Base-by-base conservation (phyloP, 2,329 filamentous ascomycete species). In the Tolypocladium pustulatum region DNA sequence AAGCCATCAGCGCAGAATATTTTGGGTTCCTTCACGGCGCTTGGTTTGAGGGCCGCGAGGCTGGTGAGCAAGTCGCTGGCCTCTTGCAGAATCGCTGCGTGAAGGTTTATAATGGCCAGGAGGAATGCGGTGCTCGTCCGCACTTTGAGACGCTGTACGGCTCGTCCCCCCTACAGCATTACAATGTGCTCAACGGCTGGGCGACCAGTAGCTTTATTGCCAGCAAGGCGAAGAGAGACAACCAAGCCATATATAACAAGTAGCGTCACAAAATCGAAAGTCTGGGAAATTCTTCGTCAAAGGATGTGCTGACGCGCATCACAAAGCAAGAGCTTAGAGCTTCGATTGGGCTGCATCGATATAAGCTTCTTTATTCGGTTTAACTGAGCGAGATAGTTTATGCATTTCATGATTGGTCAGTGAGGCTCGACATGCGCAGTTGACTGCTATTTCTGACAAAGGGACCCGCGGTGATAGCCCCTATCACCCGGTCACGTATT, bases 1-100 rank as follows among this genome's bases (percentile, higher is more conserved):
- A 89, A 66, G 81, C 81, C 1, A 86, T 79, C 0, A 85, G 80
- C 49, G 76, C 82, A 0, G 76, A 82, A 63, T 87, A 86, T 67
- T 89, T 80, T 68, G 86, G 86, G 0, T 88, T 85, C 69, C 63
- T 88, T 66, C 86, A 88, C 34, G 83, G 82, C 0, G 81, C 82
- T 0, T 86, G 76, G 70, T 83, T 76, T 41, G 82, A 85, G 64
- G 83, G 83, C 0, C 73, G 74, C 1, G 74, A 77, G 7, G 78
- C 75, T 0, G 83, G 78, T 0, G 68, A 73, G 46, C 71, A 72
- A 1, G 70, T 82, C 40, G 77, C 76, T 1, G 72, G 61, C 1
- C 30, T 65, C 22, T 43, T 67, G 54, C 59, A 61, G 15, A 55
- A 59, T 20, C 43, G 57, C 1, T 68, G 66, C n/a, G 54, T 61